Base-by-base conservation (phyloP, 805 yeast genomes). In the Spathaspora hagerdaliae region DNA sequence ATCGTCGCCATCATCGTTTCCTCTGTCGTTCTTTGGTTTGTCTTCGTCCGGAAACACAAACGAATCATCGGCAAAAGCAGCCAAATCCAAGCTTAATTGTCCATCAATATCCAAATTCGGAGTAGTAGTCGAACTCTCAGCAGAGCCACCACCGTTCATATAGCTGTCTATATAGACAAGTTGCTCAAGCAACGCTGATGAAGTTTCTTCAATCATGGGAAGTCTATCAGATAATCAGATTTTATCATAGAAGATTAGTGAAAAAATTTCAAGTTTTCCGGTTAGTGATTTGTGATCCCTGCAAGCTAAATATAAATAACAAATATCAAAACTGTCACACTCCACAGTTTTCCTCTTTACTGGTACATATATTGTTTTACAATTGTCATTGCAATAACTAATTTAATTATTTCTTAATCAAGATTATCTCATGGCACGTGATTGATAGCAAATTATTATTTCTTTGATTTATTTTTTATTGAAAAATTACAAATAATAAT, bases 1-100 rank as follows among this genome's bases (percentile, higher is more conserved):
- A 27, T 42, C 37, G 38, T 44, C 43, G 29, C 47, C 48, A 15
- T 39, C 38, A 13, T 43, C 51, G 24, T 54, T 49, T 15, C 42
- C 46, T 15, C 49, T 45, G 15, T 52, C 49, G 48, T 48, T 67
- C 36, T 60, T 73, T 1, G 84, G 83, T 58, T 85, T 42, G 32
- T 85, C 92, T 57, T 87, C 94, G 58, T 86, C 94, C 1, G 92
- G 89, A 58, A 86, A 86, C 2, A 86, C 77, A 53, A 86, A 86
- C 2, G 87, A 77, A 48, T 85, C 91, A 55, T 85, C 91, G 0
- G 91, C 92, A 73, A 86, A 86, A 1, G 90, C 91, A 13, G 88
- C 86, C 51, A 86, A 72, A 57, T 86, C 94, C 13, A 72, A 58
- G 27, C 71, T 64, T 9, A 72, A 57, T 51, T 68, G 74, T 7